These are phyloP conservation scores for Blastobotrys illinoisensis DNA, from an alignment of 1,139 yeast species.

Conservation along the genomic window DNA sequence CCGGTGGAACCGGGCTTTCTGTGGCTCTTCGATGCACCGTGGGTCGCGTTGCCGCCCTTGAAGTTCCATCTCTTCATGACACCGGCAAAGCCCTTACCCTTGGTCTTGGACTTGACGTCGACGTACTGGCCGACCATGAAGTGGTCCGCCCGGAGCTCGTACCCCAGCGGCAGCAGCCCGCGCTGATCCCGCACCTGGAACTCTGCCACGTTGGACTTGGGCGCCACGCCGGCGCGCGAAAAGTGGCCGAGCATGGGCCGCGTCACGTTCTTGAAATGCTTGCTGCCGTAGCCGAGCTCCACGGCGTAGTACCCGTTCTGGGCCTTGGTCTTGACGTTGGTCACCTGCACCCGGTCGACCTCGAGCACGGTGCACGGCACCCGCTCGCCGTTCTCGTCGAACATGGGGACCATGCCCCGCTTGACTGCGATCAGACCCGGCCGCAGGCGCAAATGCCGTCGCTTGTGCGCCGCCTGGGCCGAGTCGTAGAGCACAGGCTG, in stretches of 20 bases:
- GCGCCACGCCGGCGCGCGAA: conserved; percentile 75
- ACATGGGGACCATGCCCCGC: conserved; percentile 88
- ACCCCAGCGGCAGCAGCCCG: conserved; percentile 72
- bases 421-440: conserved; percentile 82
- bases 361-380: conserved; percentile 75
- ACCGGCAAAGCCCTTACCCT: conserved; percentile 98
- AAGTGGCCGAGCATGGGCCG: conserved; percentile 72
- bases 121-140: conserved; percentile 79
- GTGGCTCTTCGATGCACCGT: conserved; percentile 92
- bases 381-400: conserved; percentile 59
- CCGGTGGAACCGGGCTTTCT: conserved; percentile 98
- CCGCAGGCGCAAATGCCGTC: conserved; percentile 66
- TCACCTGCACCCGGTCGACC: conserved; percentile 82
- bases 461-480: conserved; percentile 36
- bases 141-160: conserved; percentile 75
- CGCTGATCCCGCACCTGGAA: conserved; percentile 65
- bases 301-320: conserved; percentile 80
- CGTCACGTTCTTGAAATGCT: conserved; percentile 55
- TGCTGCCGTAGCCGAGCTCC: conserved; percentile 80
- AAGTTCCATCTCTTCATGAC: conserved; percentile 97
- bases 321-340: conserved; percentile 60
- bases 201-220: conserved; percentile 69
- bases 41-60: conserved; percentile 84
- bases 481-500: conserved; percentile 34
- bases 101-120: conserved; percentile 70